Base-by-base conservation (phyloP, 2,329 filamentous ascomycete species). In the Aurifilum marmelostoma region DNA sequence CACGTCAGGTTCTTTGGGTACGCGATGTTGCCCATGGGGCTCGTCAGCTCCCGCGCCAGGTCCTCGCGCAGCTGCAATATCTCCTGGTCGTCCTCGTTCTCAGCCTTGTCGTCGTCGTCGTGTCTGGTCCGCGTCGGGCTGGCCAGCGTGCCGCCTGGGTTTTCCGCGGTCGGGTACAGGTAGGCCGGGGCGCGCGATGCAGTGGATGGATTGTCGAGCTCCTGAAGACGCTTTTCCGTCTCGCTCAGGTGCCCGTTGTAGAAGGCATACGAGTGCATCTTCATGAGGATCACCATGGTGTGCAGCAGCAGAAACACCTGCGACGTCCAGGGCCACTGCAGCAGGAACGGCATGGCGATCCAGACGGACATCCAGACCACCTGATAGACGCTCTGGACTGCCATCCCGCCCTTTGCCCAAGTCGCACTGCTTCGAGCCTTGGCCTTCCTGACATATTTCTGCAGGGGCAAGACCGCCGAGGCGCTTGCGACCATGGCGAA, bases 241-340 rank as follows among this genome's bases (percentile, higher is more conserved):
- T 96, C 93, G 73, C 91, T 92, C 21, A 99, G 84, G 79, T 99
- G 96, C 14, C 96, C 96, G 75, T 97, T 98, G 83, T 99, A 99
- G 79, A 98, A 99, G 32, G 93, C 92, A 77, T 97, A 99, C 7
- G 94, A 97, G 79, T 99, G 96, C 89, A 98, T 96, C 84, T 99
- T 99, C 96, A 99, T 99, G 64, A 97, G 89, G 27, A 99, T 85
- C 9, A 93, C 91, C 80, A 99, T 89, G 58, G 94, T 91, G 80
- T 99, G 96, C 43, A 99, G 84, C 14, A 94, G 91, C 74, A 99
- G 88, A 79, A 97, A 99, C 52, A 99, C 96, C 77, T 98, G 96
- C 2, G 95, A 91, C 0, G 96, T 99, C 96, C 96, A 99, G 2
- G 94, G 92, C 96, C 96, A 99, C 65, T 91, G 86, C 11, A 97